Conservation (phyloP, 371 early-diverging fungal species). For the Mucor piriformis region DNA sequence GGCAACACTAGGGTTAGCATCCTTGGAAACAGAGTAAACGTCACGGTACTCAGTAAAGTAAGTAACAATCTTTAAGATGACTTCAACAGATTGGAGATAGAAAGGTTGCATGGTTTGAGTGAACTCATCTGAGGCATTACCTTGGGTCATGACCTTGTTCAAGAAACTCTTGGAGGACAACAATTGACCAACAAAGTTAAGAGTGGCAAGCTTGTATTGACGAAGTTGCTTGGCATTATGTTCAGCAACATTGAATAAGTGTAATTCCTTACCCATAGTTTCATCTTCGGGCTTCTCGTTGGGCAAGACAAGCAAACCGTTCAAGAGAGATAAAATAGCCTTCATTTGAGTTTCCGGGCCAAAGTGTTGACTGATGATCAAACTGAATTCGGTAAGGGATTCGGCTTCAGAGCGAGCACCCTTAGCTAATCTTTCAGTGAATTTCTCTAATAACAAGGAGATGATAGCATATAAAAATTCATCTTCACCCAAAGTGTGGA, state of each 20-base stretch:
- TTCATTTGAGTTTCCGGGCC: constrained; percentile 69
- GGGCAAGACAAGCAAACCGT: constrained; percentile 64
- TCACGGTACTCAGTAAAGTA: constrained; percentile 54
- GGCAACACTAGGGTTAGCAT: constrained; percentile 40
- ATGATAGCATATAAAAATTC: constrained; percentile 77
- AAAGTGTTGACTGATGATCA: constrained; percentile 68
- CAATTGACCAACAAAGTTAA: constrained; percentile 70
- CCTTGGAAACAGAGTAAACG: constrained; percentile 36
- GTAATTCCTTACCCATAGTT: constrained; percentile 25
- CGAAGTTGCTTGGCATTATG: constrained; percentile 71
- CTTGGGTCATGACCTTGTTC: constrained; percentile 53
- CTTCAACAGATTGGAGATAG: constrained; percentile 56
- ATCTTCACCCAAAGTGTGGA: constrained; percentile 79
- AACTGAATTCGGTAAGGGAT: constrained; percentile 68
- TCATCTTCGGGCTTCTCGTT: constrained; percentile 60
- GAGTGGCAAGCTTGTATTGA: constrained; percentile 74
- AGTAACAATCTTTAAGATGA: constrained; percentile 55
- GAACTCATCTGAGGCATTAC: constrained; percentile 41
- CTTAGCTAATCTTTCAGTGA: constrained; percentile 58
- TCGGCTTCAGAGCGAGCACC: constrained; percentile 60
- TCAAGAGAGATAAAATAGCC: constrained; percentile 63
- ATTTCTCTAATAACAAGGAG: constrained; percentile 74
- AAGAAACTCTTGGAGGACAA: constrained; percentile 69
- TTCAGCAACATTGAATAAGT: constrained; percentile 53
- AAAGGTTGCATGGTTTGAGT: constrained; percentile 50